Percentiles rank a stretch among this genome's conserved stretches.
phyloP scores from a whole-genome alignment of 2,329 filamentous ascomycete genomes.

The Leptographium lundbergii region DNA sequence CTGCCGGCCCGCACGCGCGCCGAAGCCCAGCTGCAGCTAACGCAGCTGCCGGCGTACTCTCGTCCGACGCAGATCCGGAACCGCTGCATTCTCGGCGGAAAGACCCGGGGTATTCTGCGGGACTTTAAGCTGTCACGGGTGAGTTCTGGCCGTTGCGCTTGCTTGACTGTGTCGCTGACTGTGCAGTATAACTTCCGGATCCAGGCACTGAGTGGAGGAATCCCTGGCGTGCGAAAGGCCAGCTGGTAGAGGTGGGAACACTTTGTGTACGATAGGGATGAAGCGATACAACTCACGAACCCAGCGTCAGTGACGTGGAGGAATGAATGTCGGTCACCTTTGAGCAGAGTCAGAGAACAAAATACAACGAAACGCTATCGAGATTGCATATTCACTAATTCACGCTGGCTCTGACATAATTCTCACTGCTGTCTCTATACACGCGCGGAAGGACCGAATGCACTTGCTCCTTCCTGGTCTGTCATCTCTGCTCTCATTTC shows the following conservation, averaged over 20 bases:
- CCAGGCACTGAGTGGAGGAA: conserved; percentile 70
- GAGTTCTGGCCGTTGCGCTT: conserved; percentile 25
- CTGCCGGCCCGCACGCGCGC: conserved; percentile 72
- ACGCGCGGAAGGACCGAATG: background rate
- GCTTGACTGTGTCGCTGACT: conserved; percentile 11
- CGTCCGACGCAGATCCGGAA: conserved; percentile 88
- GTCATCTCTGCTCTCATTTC: background rate
- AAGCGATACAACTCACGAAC: background rate
- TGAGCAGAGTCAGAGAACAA: background rate
- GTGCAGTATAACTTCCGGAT: conserved; percentile 84
- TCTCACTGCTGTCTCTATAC: no score
- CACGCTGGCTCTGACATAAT: no score
- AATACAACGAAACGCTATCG: no score
- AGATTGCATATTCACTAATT: no score
- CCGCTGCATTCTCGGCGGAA: conserved; percentile 84
- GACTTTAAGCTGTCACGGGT: conserved; percentile 90
- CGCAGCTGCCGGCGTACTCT: conserved; percentile 94
- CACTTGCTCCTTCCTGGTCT: background rate
- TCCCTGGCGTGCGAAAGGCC: conserved; percentile 91
- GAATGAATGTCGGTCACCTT: background rate
- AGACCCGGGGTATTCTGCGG: conserved; percentile 75
- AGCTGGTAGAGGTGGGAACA: conserved; percentile 58
- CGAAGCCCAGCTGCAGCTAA: conserved; percentile 83
- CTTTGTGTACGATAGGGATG: background rate
- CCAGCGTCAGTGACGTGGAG: background rate